A percentile compares a stretch with the other conserved stretches of the same genome.
Conservation (phyloP, 2,329 filamentous ascomycete species). For the Colletotrichum higginsianum region DNA sequence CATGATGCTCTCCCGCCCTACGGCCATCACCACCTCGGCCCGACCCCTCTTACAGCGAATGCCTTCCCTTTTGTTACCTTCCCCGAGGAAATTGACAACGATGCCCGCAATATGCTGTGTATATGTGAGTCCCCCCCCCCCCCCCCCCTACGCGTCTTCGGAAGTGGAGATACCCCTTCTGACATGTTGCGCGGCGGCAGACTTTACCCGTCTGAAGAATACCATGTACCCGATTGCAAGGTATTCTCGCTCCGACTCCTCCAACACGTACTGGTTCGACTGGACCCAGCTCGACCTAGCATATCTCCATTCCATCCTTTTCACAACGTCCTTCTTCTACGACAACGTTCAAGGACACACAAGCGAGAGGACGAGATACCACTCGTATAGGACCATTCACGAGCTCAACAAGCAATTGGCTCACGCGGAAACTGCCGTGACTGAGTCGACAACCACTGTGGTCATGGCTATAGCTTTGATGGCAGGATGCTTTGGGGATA, state of each 20-base stretch:
- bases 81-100: constrained; percentile 6
- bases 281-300: constrained; percentile 11
- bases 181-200: background rate
- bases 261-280: background rate
- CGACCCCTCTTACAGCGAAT: background rate
- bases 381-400: constrained; percentile 1
- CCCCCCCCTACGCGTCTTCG: too few species aligned
- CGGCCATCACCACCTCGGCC: background rate
- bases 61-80: background rate
- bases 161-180: background rate
- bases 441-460: constrained; percentile 4
- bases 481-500: constrained; percentile 1
- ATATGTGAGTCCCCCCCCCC: background rate
- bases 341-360: background rate
- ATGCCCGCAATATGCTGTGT: background rate
- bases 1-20: background rate
- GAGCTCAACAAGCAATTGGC: constrained; percentile 4
- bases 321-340: background rate
- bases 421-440: background rate
- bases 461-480: constrained; percentile 1
- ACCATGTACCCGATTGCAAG: background rate
- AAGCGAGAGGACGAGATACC: background rate
- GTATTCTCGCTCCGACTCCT: background rate
- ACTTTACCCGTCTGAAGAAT: background rate
- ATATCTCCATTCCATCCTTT: constrained; percentile 7